phyloP scores from a whole-genome alignment of 2,329 filamentous ascomycete genomes.

The Truncatella angustata region DNA sequence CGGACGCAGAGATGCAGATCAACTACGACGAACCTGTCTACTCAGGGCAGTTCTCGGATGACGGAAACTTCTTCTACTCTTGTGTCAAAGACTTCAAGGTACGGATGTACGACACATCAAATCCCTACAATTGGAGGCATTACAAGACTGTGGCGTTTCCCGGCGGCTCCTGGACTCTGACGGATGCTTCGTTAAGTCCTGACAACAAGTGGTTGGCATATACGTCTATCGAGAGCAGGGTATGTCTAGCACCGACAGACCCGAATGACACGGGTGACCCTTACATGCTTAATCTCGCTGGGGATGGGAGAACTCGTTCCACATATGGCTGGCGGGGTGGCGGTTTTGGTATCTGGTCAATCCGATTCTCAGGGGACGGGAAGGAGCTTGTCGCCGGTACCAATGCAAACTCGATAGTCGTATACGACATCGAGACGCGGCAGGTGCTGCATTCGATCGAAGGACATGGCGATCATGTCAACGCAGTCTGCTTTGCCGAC shows the following conservation, averaged over 20 bases:
- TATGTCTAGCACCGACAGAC: conserved; percentile 85
- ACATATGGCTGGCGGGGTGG: conserved; percentile 26
- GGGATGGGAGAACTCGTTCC: conserved; percentile 36
- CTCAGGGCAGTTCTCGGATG: conserved; percentile 93
- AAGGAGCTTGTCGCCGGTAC: conserved; percentile 89
- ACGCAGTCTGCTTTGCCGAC: conserved; percentile 95
- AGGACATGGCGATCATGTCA: conserved; percentile 86
- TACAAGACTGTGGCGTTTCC: conserved; percentile 89
- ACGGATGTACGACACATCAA: conserved; percentile 95
- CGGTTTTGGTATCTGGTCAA: conserved; percentile 76
- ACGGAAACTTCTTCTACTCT: conserved; percentile 95
- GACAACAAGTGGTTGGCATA: conserved; percentile 93
- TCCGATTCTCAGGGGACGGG: conserved; percentile 90
- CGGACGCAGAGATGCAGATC: conserved; percentile 79
- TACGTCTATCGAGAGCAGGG: conserved; percentile 79
- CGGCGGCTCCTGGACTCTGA: conserved; percentile 91
- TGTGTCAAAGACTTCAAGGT: conserved; percentile 92
- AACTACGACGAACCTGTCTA: conserved; percentile 86
- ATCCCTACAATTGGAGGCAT: conserved; percentile 92
- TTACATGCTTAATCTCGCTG: conserved; percentile 68
- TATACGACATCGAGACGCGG: conserved; percentile 87
- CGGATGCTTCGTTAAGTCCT: conserved; percentile 85
- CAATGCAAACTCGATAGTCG: conserved; percentile 73
- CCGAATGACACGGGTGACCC: conserved; percentile 79
- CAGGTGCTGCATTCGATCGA: conserved; percentile 70